Base-by-base conservation (phyloP, 106 monocot species). In the Agapanthus africanus region DNA sequence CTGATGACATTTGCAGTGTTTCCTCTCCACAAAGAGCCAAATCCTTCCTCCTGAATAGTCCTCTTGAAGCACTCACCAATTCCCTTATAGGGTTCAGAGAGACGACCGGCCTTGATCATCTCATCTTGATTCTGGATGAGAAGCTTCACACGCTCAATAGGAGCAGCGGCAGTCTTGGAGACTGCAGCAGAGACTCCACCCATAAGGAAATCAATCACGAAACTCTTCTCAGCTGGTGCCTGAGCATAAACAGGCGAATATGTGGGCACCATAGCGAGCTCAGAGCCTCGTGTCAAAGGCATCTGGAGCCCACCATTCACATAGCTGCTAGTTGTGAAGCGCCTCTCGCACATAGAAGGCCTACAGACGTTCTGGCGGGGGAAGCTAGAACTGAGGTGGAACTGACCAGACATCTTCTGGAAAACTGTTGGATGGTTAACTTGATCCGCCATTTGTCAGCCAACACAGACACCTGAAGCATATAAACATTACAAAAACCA, bases 1-100 rank as follows among this genome's bases (percentile, higher is more conserved):
- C 82, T 77, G 44, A 82, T 73, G 34, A 82, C 82, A 73, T 80
- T 80, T 46, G 75, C 75, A n/a, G 80, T 80, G 62, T 80, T 80
- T 11, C 71, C 56, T 41, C 59, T 38, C 71, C 71, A 60, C 40
- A 71, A 42, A 18, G 59, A 36, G 19, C 5, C 11, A 28, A 60
- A 15, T 30, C 72, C 72, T 63, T 72, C 72, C 4, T 72, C 72
- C 62, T 72, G 61, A 13, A 72, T 72, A 2, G 72, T 72, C 44
- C 72, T 40, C 8, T 9, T 32, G 22, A 72, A 72, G 40, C 72
- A 72, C 0, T 72, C 72, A 0, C 42, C 61, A 46, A 72, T 72
- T 44, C 72, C 72, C 31, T 72, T 72, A 33, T 72, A 72, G 30
- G 61, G 72, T 42, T 72, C 62, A 46, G 72, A 72, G 15, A 72